Evolutionary conservation across 495 filamentous ascomycete species (phyloP).

Genomic region (Penicillium tannophilum): DNA sequence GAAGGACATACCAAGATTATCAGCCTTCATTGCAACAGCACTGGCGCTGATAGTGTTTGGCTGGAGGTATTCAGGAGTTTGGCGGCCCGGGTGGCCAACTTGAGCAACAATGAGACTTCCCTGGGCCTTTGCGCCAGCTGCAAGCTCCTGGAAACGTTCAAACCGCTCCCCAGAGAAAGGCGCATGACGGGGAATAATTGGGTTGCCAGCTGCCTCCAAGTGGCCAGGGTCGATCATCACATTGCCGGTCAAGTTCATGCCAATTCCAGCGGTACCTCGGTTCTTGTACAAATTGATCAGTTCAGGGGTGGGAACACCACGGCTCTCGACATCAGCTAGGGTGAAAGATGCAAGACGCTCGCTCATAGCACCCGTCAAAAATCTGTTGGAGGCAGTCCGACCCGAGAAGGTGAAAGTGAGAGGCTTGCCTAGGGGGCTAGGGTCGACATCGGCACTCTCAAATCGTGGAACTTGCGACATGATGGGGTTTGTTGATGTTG

Average conservation of each 20-base stretch:
- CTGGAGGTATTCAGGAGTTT: constrained; percentile 51
- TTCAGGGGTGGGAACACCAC: constrained; percentile 60
- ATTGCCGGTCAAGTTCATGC: constrained; percentile 63
- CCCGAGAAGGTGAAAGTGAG: constrained; percentile 60
- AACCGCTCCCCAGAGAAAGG: constrained; percentile 56
- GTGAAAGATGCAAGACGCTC: constrained; percentile 62
- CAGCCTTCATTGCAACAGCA: constrained; percentile 56
- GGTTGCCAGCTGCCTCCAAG: constrained; percentile 59
- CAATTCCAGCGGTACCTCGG: constrained; percentile 62
- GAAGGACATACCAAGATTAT: constrained; percentile 48
- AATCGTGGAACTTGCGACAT: constrained; percentile 11
- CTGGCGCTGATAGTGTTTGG: constrained; percentile 60
- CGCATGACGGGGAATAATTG: constrained; percentile 53
- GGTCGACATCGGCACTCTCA: constrained; percentile 38
- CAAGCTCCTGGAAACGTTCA: constrained; percentile 58
- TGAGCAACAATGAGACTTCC: constrained; percentile 60
- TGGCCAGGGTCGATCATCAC: constrained; percentile 62
- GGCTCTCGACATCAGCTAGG: constrained; percentile 42
- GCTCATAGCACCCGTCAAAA: constrained; percentile 66
- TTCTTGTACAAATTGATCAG: constrained; percentile 59
- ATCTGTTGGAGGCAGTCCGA: constrained; percentile 57
- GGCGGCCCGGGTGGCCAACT: constrained; percentile 65
- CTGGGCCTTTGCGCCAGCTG: constrained; percentile 48
- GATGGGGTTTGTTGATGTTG: neutral
- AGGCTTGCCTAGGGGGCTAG: constrained; percentile 53